These are phyloP conservation scores for Bretschneidera sinensis DNA, from an alignment of 345 rosid species.

Conservation along the genomic window DNA sequence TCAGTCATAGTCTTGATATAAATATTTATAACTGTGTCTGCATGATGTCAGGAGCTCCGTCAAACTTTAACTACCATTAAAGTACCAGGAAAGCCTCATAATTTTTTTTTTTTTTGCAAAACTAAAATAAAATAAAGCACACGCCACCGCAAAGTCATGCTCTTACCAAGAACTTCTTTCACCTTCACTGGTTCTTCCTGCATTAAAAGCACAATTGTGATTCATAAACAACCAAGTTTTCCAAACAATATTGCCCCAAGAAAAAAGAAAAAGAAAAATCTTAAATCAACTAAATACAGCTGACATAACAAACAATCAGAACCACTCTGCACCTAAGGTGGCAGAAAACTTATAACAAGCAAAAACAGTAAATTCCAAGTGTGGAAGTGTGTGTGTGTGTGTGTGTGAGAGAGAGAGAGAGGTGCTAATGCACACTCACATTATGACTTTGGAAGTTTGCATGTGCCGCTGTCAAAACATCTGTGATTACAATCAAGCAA, in stretches of 20 bases:
- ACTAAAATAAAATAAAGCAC: background rate
- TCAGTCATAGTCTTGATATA: constrained; percentile 78
- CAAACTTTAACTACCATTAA: constrained; percentile 12
- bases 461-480: constrained; percentile 81
- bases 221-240: background rate
- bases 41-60: constrained; percentile 19
- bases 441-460: constrained; percentile 67
- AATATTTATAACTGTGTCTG: constrained; percentile 77
- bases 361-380: no score
- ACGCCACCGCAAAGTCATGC: constrained; percentile 4
- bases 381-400: no score
- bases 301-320: no score
- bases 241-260: no score
- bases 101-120: constrained; percentile 8
- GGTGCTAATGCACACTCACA: constrained; percentile 44
- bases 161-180: constrained; percentile 72
- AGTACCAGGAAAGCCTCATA: constrained; percentile 4
- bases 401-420: background rate
- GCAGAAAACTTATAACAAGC: no score
- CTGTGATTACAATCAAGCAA: constrained; percentile 47
- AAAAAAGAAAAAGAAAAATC: no score
- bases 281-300: background rate
- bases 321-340: no score
- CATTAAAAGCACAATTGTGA: constrained; percentile 21
- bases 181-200: constrained; percentile 77